phyloP scores from a whole-genome alignment of 345 rosid genomes.

The Theobroma cacao region DNA sequence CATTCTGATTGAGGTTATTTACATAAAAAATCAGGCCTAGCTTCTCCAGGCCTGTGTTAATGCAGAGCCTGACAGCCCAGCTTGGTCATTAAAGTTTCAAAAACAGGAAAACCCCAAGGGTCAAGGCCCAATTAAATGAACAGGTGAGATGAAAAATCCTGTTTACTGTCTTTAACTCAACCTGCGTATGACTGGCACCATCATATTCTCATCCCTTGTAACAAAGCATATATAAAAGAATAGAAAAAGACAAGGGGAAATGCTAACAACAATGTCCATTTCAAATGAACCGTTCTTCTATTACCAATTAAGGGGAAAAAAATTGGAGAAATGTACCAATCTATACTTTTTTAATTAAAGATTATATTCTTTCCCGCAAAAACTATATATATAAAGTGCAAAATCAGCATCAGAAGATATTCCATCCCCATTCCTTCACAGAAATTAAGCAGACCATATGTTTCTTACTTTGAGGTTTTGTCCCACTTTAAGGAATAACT shows the following conservation, averaged over 20 bases:
- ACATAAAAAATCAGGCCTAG: background rate
- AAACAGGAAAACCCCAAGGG: background rate
- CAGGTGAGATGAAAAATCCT: background rate
- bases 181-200: too few species aligned
- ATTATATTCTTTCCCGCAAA: background rate
- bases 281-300: background rate
- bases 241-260: background rate
- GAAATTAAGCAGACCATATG: background rate
- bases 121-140: background rate
- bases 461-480: background rate
- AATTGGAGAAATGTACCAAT: background rate
- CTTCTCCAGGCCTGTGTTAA: background rate
- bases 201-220: background rate
- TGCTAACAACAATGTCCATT: background rate
- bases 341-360: background rate
- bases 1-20: background rate
- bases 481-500: background rate
- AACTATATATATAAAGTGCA: background rate
- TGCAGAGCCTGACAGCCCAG: background rate
- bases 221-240: background rate
- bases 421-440: background rate
- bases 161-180: background rate
- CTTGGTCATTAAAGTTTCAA: background rate
- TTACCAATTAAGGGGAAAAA: background rate
- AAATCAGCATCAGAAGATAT: background rate